A percentile compares a stretch with the other conserved stretches of the same genome.
These are phyloP conservation scores for Fusarium sp. DNA, from an alignment of 2,329 filamentous ascomycete species.

Conservation along the genomic window DNA sequence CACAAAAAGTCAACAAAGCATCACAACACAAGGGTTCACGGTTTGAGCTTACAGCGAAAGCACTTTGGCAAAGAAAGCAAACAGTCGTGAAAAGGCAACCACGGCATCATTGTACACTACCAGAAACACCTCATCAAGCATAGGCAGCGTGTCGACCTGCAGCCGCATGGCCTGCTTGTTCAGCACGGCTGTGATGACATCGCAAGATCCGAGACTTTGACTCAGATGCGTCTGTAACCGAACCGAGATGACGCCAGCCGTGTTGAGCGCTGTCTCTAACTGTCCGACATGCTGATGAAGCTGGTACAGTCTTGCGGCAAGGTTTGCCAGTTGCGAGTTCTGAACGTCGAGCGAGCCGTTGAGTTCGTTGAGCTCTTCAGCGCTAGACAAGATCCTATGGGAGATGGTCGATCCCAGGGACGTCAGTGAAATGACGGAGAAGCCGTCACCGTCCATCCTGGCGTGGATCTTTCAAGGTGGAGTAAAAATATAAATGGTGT, in stretches of 20 bases:
- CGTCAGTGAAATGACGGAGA: constrained; percentile 50
- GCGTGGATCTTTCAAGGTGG: neutral
- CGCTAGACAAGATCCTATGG: constrained; percentile 45
- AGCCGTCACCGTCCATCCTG: constrained; percentile 50
- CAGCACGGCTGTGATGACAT: constrained; percentile 44
- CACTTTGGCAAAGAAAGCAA: constrained; percentile 39
- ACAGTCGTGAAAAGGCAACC: constrained; percentile 40
- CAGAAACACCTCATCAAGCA: constrained; percentile 44
- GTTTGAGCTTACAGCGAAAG: constrained; percentile 40
- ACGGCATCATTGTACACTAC: constrained; percentile 41
- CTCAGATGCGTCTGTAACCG: constrained; percentile 46
- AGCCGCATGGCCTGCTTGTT: constrained; percentile 52
- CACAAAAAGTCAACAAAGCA: neutral
- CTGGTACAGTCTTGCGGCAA: constrained; percentile 42
- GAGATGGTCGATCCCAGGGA: constrained; percentile 48
- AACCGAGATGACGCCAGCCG: constrained; percentile 44
- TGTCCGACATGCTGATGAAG: constrained; percentile 42
- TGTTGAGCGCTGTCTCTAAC: constrained; percentile 43
- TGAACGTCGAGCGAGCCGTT: constrained; percentile 27
- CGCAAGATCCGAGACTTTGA: constrained; percentile 46
- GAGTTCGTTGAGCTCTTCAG: constrained; percentile 47
- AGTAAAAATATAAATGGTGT: neutral
- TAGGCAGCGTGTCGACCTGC: constrained; percentile 38
- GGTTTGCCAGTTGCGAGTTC: constrained; percentile 35
- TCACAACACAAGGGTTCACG: neutral